Evolutionary conservation across 2,329 filamentous ascomycete genomes (phyloP).

Genomic region (Aspergillus pseudoglaucus): DNA sequence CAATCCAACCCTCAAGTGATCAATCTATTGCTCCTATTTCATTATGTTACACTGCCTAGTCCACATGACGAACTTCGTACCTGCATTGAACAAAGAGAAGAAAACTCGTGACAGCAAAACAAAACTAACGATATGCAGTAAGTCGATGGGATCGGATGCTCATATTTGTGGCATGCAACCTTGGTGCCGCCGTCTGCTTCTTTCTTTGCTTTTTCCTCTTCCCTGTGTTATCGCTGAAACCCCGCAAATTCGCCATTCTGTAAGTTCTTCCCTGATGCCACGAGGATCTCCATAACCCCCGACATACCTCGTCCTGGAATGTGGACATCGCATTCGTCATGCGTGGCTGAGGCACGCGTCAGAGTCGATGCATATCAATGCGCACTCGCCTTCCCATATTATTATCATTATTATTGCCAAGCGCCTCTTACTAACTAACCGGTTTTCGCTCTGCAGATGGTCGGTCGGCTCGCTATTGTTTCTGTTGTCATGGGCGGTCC

Average conservation of each 20-base stretch:
- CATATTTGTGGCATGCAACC: conserved; percentile 84
- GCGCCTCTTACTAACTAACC: conserved; percentile 15
- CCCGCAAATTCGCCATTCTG: conserved; percentile 94
- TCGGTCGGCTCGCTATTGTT: conserved; percentile 87
- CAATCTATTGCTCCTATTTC: conserved; percentile 8
- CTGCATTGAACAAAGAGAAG: conserved; percentile 16
- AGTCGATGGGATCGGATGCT: conserved; percentile 94
- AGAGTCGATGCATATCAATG: conserved; percentile 3
- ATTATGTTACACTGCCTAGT: conserved; percentile 14
- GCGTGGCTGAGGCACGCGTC: conserved; percentile 7
- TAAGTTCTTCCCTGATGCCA: conserved; percentile 52
- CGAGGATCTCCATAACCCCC: background rate
- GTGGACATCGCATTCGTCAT: conserved; percentile 16
- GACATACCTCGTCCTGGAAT: conserved; percentile 9
- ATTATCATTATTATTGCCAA: conserved; percentile 7
- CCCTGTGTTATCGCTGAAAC: conserved; percentile 70
- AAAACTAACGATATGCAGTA: conserved; percentile 51
- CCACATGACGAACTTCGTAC: conserved; percentile 33
- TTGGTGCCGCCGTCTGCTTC: conserved; percentile 86
- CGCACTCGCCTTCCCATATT: background rate
- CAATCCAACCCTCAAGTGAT: background rate
- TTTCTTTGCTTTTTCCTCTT: conserved; percentile 83
- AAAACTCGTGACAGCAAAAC: background rate
- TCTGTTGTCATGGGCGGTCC: conserved; percentile 82
- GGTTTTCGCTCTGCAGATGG: conserved; percentile 59